Evolutionary conservation across 371 early-diverging fungal species (phyloP).

Genomic region (Smittium culicis): DNA sequence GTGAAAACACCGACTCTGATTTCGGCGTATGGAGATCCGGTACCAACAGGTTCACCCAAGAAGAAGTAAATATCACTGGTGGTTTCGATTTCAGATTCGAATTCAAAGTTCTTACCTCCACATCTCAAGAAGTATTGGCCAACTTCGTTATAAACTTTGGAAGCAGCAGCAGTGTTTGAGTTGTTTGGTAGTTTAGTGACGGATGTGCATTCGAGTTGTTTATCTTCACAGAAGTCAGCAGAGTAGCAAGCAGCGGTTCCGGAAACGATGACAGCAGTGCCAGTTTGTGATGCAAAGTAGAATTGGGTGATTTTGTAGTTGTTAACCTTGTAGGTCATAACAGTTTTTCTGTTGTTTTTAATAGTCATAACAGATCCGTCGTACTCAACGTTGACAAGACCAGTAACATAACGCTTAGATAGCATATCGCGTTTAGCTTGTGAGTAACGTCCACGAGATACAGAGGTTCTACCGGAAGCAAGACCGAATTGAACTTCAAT

Average conservation of each 20-base stretch:
- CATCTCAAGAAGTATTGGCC: background rate
- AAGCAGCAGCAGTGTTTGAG: background rate
- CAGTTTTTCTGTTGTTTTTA: background rate
- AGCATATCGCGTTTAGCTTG: background rate
- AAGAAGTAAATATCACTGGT: background rate
- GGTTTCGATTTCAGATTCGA: background rate
- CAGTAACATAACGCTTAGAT: background rate
- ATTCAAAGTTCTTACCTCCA: background rate
- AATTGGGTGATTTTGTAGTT: background rate
- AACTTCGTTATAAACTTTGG: background rate
- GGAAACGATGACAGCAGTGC: background rate
- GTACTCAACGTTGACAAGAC: background rate
- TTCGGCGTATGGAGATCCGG: background rate
- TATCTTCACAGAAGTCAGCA: background rate
- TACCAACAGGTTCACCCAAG: background rate
- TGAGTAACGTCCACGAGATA: background rate
- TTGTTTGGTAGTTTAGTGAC: background rate
- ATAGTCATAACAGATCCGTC: background rate
- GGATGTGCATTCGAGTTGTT: background rate
- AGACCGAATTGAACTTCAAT: slow-evolving; percentile 5
- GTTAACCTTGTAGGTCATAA: background rate
- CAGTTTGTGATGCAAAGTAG: background rate
- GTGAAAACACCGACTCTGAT: background rate
- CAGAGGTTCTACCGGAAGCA: background rate
- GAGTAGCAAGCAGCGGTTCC: background rate